These are phyloP conservation scores for Colletotrichum zoysiae DNA, from an alignment of 2,329 filamentous ascomycete species.

Conservation along the genomic window DNA sequence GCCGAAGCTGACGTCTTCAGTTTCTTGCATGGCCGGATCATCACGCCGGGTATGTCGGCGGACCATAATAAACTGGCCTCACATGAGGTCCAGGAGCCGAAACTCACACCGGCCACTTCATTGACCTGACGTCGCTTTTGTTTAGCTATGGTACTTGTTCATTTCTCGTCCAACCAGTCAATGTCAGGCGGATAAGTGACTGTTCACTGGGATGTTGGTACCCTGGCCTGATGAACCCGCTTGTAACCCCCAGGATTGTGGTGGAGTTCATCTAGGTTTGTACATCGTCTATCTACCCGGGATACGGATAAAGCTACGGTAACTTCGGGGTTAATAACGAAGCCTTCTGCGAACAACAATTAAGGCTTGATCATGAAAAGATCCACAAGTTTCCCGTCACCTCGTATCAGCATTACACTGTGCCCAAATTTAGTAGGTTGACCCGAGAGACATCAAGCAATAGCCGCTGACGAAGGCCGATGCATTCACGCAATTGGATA, in stretches of 20 bases:
- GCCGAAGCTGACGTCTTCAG: not conserved
- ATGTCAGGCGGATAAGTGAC: not conserved
- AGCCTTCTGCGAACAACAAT: not conserved
- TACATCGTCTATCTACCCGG: not conserved
- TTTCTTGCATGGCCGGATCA: conserved; percentile 7
- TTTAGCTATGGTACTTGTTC: not conserved
- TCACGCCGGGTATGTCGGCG: conserved; percentile 5
- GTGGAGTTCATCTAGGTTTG: conserved; percentile 25
- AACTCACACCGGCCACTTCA: not conserved
- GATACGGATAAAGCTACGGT: not conserved
- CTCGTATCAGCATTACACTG: not conserved
- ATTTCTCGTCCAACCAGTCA: not conserved
- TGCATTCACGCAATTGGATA: not conserved
- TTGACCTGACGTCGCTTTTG: not conserved
- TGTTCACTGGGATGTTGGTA: conserved; percentile 2
- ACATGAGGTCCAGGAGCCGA: not conserved
- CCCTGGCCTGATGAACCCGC: not conserved
- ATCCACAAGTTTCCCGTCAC: not conserved
- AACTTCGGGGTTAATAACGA: not conserved
- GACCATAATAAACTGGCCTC: not conserved
- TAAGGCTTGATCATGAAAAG: not conserved
- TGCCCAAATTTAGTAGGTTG: not conserved
- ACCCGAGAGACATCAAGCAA: not conserved
- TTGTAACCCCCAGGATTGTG: not conserved
- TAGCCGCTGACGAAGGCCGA: not conserved